Percentiles rank a stretch among this genome's conserved stretches.
Conservation (phyloP, 2,329 filamentous ascomycete genomes). For the Orbilia javanica region DNA sequence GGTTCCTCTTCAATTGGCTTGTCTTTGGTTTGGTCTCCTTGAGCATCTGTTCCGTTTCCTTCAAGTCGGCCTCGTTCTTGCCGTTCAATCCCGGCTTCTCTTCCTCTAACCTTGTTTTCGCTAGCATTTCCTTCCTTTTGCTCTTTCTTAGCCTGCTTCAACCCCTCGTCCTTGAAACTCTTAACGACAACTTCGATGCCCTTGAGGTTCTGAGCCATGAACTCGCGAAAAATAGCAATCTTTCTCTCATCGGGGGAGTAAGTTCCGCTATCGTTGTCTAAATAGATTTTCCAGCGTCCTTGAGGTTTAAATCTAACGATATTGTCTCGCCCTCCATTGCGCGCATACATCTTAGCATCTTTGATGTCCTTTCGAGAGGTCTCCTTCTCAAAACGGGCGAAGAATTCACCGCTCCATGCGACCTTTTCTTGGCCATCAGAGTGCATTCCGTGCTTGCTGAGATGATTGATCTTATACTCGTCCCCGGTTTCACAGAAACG, state of each 20-base stretch:
- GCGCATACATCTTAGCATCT: constrained; percentile 40
- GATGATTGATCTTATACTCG: constrained; percentile 56
- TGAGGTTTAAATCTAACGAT: not conserved
- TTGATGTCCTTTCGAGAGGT: constrained; percentile 10
- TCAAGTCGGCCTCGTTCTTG: not conserved
- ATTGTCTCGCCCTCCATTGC: not conserved
- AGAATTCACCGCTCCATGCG: constrained; percentile 53
- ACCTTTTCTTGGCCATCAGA: constrained; percentile 40
- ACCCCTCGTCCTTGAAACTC: constrained; percentile 43
- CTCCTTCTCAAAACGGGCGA: constrained; percentile 28
- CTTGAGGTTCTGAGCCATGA: constrained; percentile 54
- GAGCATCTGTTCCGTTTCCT: constrained; percentile 11
- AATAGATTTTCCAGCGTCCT: constrained; percentile 49
- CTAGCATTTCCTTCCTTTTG: constrained; percentile 31
- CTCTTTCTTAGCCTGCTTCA: constrained; percentile 50
- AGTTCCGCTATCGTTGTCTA: constrained; percentile 56
- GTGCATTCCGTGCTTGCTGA: constrained; percentile 57
- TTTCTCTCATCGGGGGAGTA: constrained; percentile 43
- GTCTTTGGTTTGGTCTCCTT: constrained; percentile 7
- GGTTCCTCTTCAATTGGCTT: not conserved
- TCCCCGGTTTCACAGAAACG: constrained; percentile 55
- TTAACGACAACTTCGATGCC: constrained; percentile 51
- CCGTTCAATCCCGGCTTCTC: not conserved
- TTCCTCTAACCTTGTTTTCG: not conserved
- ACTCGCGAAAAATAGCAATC: constrained; percentile 39